Base-by-base conservation (phyloP, 2,329 filamentous ascomycete species). In the Colletotrichum chlorophyti region DNA sequence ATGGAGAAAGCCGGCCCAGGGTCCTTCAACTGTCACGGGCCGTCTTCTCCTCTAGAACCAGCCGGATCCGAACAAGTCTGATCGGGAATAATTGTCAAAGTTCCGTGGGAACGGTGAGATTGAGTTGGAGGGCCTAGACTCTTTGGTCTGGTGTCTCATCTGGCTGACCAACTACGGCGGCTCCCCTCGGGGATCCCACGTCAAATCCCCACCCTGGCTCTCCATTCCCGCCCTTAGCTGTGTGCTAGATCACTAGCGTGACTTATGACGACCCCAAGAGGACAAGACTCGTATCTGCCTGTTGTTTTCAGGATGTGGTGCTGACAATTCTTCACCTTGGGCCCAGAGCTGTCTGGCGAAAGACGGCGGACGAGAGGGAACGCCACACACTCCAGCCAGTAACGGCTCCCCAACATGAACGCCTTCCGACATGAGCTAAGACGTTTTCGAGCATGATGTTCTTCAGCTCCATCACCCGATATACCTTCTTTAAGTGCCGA, bases 221-320 rank as follows among this genome's bases (percentile, higher is more conserved):
- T 34, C 10, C 45, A 40, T 60, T 55, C 55, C 55, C 55, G 50
- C 37, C 35, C 26, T 24, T 54, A 43, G 42, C 26, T 14, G 12
- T 10, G 29, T n/a, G 19, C 50, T 43, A 38, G 10, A 8, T 6
- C 15, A 7, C n/a, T 40, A 53, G 50, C 12, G 9, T 12, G 15
- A 35, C 9, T 21, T 17, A n/a, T 43, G 29, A 32, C 27, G 27
- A 17, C 14, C 4, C 10, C 52, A 35, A 27, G 21, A 17, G 6
- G 10, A 15, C 19, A 51, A 41, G 48, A 9, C 15, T 15, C 15
- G 34, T 31, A 37, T 14, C 12, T 37, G 8, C 3, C 11, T 21
- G 38, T 50, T 40, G 51, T 32, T 57, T 60, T 23, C 57, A 41
- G 51, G 38, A 12, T 40, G 45, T 57, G 45, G 43, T 32, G 43